Base-by-base conservation (phyloP, 192 early-diverging fungal genomes). In the Obelidium mucronatum region DNA sequence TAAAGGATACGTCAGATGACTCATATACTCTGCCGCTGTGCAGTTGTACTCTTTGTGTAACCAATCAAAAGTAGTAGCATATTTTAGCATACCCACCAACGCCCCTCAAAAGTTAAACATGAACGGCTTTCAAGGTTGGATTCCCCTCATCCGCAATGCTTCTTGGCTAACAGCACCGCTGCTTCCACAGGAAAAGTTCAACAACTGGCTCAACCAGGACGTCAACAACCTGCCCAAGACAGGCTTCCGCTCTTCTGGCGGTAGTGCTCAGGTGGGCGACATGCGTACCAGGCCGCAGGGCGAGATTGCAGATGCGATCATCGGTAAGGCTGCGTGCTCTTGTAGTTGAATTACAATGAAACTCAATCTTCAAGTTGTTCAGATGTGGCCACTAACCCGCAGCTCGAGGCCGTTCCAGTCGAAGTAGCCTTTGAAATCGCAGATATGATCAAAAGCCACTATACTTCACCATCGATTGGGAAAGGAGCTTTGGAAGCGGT, bases 241-340 rank as follows among this genome's bases (percentile, higher is more conserved):
- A 15, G 44, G 44, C 55, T 0, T 28, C 0, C 0, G 13, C 8
- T 0, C 55, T 8, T 8, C 30, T 58, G 55, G 24, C 0, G 62
- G 19, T 0, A 40, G 31, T 1, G 11, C 36, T 24, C 31, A 13
- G 28, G 19, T 64, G 6, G 31, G 35, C 34, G 62, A 64, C 31
- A 19, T 5, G 3, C 62, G 62, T 11, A 1, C 24, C 31, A n/a
- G 39, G 13, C 62, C 62, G 13, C 17, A 64, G 24, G 62, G 62
- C 17, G 31, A 64, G 62, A 64, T 64, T 17, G 62, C 62, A 24
- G 62, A 64, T 24, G 31, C 35, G 11, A 35, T 64, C 28, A 64
- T 64, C 31, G 24, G 34, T 64, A 26, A 8, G 17, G 8, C 28
- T 60, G 11, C 8, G 17, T 15, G 17, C 28, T 60, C n/a, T n/a